phyloP scores from a whole-genome alignment of 306 rosid genomes.

The Geum urbanum region DNA sequence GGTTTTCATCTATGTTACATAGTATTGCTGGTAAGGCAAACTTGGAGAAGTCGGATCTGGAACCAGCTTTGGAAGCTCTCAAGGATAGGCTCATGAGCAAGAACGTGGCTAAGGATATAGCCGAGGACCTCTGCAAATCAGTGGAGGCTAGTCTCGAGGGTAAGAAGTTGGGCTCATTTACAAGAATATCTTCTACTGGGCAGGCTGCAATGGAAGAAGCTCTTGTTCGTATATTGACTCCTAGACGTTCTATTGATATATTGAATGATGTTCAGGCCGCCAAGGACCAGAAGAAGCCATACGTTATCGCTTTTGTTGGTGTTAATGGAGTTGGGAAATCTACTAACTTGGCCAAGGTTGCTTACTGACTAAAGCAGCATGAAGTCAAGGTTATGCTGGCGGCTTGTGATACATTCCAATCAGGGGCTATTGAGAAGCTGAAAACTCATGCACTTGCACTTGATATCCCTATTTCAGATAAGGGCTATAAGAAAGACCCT shows the following conservation, averaged over 20 bases:
- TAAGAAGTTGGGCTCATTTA: conserved; percentile 83
- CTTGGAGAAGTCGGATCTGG: conserved; percentile 90
- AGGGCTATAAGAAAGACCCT: conserved; percentile 96
- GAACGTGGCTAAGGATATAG: conserved; percentile 98
- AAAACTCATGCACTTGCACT: conserved; percentile 97
- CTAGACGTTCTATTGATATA: conserved; percentile 86
- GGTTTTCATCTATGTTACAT: conserved; percentile 92
- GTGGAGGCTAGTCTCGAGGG: conserved; percentile 97
- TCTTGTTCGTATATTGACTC: conserved; percentile 83
- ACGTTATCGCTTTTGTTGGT: conserved; percentile 91
- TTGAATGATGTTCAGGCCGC: conserved; percentile 88
- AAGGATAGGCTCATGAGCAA: conserved; percentile 97
- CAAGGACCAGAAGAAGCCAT: conserved; percentile 89
- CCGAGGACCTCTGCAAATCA: conserved; percentile 95
- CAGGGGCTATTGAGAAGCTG: conserved; percentile 97
- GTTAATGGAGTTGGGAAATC: conserved; percentile 98
- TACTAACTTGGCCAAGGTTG: conserved; percentile 97
- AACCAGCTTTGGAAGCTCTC: conserved; percentile 87
- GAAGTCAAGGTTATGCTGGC: conserved; percentile 86
- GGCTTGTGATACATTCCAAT: conserved; percentile 95
- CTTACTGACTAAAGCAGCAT: conserved; percentile 93
- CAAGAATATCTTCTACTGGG: conserved; percentile 88
- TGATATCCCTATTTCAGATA: conserved; percentile 91
- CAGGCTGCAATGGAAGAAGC: conserved; percentile 98
- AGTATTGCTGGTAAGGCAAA: conserved; percentile 96